phyloP scores from a whole-genome alignment of 2,329 filamentous ascomycete genomes.

The Zymoseptoria passerinii region DNA sequence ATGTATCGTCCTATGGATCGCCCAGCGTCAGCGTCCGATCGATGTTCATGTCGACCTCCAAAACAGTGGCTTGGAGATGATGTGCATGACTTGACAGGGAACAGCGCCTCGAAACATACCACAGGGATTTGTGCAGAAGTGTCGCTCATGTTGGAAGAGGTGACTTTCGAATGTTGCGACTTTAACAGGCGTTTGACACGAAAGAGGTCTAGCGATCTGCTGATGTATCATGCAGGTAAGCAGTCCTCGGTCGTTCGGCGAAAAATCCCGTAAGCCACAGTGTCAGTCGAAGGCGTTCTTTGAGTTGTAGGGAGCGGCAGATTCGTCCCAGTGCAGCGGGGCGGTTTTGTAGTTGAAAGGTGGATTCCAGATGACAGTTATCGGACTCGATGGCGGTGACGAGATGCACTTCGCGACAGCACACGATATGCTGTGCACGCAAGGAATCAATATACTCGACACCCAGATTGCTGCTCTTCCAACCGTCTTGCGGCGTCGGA shows the following conservation, averaged over 20 bases:
- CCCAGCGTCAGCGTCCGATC: background rate
- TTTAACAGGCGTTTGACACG: background rate
- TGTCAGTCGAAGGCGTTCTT: background rate
- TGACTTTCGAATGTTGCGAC: background rate
- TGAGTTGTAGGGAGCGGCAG: background rate
- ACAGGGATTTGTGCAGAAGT: slow-evolving; percentile 14
- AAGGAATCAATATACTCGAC: background rate
- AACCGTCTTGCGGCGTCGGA: background rate
- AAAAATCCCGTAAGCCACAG: background rate
- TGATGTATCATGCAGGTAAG: background rate
- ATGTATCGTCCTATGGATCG: slow-evolving; percentile 13
- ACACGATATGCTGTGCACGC: background rate
- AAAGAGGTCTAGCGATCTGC: background rate
- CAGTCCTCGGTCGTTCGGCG: background rate
- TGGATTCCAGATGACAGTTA: background rate
- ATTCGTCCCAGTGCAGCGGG: background rate
- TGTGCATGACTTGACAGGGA: background rate
- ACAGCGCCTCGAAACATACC: slow-evolving; percentile 13
- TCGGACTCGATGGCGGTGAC: background rate
- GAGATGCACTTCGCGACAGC: background rate
- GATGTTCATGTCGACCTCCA: background rate
- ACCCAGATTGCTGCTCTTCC: background rate
- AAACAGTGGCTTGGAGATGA: background rate
- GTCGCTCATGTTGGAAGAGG: background rate
- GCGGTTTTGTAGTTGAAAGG: background rate